Base-by-base conservation (phyloP, 2,329 filamentous ascomycete genomes). In the Ophiostoma himal-ulmi region DNA sequence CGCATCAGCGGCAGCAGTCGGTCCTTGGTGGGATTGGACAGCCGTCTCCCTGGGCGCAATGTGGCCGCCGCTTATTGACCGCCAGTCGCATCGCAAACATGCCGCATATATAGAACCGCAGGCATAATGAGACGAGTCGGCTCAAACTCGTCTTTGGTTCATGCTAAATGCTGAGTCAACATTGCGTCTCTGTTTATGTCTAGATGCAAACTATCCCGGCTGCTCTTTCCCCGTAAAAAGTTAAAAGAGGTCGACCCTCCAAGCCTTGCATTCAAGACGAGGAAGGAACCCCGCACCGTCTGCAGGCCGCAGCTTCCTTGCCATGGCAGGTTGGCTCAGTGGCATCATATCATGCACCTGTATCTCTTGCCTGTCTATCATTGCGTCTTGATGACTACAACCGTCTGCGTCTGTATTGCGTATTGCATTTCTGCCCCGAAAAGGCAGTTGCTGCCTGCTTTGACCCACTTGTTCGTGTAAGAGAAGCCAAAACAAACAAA, bases 231-330 rank as follows among this genome's bases (percentile, higher is more conserved):
- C 60, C 4, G 30, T 30, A 30, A 30, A 30, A 30, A 30, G 30
- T 30, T 3, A 30, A 30, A 30, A 30, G 34, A 36, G 11, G 8
- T 10, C 22, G 34, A 11, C 34, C 17, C 34, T 37, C 30, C 13
- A 7, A 37, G 30, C 20, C 60, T 34, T 64, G 60, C 60, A 5
- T 36, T 36, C 11, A 3, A 64, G 60, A 34, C 54, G 54, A 36
- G 30, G 60, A 67, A 71, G 41, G 68, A 62, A 69, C 68, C 70
- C 70, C 68, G 70, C 70, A 57, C 52, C 44, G 44, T 57, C 52
- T 26, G 10, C 13, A n/a, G 52, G n/a, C 44, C 52, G 52, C 52
- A 57, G 22, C n/a, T 57, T 26, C 52, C 52, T 22, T 14, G 52
- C 4, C 30, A 30, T 30, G 3, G 4, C n/a, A 57, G n/a, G 4